These are phyloP conservation scores for Myxozyma melibiosi DNA, from an alignment of 805 yeast genomes.

Conservation along the genomic window DNA sequence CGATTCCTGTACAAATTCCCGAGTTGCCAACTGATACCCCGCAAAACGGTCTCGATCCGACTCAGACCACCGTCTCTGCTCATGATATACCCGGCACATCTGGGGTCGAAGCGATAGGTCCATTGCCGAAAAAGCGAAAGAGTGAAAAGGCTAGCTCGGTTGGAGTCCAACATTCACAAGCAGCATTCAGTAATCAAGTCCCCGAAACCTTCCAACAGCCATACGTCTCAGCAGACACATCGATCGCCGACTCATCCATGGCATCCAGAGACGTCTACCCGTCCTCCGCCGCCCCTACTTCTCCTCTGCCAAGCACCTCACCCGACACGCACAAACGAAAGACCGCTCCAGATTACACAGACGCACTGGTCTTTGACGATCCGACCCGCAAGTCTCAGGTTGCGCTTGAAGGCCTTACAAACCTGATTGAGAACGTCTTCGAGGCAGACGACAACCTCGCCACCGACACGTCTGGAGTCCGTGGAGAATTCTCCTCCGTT, in stretches of 20 bases:
- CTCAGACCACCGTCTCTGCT: no score
- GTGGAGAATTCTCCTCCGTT: conserved; percentile 1
- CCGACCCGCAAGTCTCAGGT: background rate
- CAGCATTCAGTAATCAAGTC: no score
- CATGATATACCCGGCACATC: no score
- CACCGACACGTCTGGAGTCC: conserved; percentile 23
- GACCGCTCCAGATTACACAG: background rate
- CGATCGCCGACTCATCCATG: background rate
- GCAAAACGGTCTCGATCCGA: no score
- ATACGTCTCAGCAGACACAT: background rate
- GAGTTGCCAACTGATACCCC: no score
- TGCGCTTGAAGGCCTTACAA: conserved; percentile 11
- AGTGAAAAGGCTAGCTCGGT: no score
- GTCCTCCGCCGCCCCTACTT: background rate
- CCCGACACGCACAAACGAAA: conserved; percentile 15
- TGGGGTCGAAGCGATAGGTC: no score
- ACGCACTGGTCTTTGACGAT: background rate
- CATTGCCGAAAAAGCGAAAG: no score
- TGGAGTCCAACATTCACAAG: no score
- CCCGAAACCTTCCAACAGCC: no score
- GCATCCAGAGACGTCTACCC: background rate
- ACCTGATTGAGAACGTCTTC: conserved; percentile 18
- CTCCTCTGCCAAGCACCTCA: background rate
- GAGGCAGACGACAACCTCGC: conserved; percentile 29
- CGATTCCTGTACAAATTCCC: background rate